Evolutionary conservation across 164 flowering plant species (phyloP).

Genomic region (Akebia trifoliata): DNA sequence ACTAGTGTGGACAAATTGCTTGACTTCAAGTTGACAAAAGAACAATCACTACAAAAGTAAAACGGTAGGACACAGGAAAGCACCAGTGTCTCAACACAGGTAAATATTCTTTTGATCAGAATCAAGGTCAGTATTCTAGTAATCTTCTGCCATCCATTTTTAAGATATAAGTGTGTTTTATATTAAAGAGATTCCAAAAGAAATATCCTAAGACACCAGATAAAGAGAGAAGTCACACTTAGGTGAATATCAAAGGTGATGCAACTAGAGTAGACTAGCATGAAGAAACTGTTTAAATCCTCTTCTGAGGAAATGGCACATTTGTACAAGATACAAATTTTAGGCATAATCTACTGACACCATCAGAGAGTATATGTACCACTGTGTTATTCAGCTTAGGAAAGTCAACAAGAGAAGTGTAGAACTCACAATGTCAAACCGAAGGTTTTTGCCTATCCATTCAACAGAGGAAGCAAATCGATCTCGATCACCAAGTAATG

Average conservation of each 20-base stretch:
- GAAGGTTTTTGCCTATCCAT: slow-evolving; percentile 93
- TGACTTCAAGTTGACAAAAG: too few species aligned
- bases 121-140: not conserved
- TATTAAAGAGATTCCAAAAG: not conserved
- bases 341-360: too few species aligned
- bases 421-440: slow-evolving; percentile 89
- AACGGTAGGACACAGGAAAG: too few species aligned
- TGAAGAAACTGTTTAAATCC: too few species aligned
- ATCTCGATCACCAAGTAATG: slow-evolving; percentile 76
- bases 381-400: not conserved
- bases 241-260: not conserved
- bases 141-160: not conserved
- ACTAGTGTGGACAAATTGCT: too few species aligned
- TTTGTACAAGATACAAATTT: too few species aligned
- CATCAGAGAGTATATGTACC: too few species aligned
- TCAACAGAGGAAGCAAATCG: slow-evolving; percentile 78
- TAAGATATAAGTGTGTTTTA: not conserved
- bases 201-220: not conserved
- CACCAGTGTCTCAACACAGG: too few species aligned
- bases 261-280: not conserved
- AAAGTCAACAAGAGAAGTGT: slow-evolving; percentile 8
- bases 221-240: not conserved
- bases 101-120: not conserved
- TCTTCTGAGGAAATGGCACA: too few species aligned
- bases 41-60: too few species aligned